These are phyloP conservation scores for Gilbertella persicaria DNA, from an alignment of 371 early-diverging fungal genomes.

Conservation along the genomic window DNA sequence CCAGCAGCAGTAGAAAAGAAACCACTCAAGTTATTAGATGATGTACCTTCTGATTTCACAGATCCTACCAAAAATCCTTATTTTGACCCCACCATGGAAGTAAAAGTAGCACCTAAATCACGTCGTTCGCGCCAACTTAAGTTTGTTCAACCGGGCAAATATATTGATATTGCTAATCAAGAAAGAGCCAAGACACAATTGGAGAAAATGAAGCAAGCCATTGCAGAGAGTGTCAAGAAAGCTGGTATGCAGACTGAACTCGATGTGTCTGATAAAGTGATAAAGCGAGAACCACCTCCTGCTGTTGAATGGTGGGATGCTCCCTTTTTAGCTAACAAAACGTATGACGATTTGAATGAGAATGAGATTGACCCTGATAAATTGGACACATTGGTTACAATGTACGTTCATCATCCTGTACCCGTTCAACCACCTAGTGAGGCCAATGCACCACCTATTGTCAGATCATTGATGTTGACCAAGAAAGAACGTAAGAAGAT, in stretches of 20 bases:
- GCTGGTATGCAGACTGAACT: conserved; percentile 85
- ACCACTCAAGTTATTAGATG: conserved; percentile 26
- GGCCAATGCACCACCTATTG: conserved; percentile 50
- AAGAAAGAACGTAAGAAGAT: conserved; percentile 92
- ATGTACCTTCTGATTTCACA: conserved; percentile 45
- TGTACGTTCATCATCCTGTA: conserved; percentile 92
- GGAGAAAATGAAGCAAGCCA: conserved; percentile 83
- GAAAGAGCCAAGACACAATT: conserved; percentile 76
- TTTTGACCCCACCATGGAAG: conserved; percentile 72
- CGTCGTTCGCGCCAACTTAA: conserved; percentile 65
- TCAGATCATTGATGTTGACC: conserved; percentile 86
- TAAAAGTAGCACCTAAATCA: conserved; percentile 47
- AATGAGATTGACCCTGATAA: conserved; percentile 39
- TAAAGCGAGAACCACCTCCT: conserved; percentile 80
- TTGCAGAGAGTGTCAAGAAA: conserved; percentile 79
- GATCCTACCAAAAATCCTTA: conserved; percentile 86
- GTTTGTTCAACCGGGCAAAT: conserved; percentile 86
- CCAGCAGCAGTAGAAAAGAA: conserved; percentile 40
- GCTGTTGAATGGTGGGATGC: conserved; percentile 97
- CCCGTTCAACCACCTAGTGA: conserved; percentile 85
- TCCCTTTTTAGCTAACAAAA: conserved; percentile 71
- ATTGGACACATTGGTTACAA: conserved; percentile 67
- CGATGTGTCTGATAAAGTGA: conserved; percentile 70
- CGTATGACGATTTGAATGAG: conserved; percentile 66
- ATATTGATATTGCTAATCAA: conserved; percentile 77